Base-by-base conservation (phyloP, 1,284 basidiomycete species). In the Tilletia caries region DNA sequence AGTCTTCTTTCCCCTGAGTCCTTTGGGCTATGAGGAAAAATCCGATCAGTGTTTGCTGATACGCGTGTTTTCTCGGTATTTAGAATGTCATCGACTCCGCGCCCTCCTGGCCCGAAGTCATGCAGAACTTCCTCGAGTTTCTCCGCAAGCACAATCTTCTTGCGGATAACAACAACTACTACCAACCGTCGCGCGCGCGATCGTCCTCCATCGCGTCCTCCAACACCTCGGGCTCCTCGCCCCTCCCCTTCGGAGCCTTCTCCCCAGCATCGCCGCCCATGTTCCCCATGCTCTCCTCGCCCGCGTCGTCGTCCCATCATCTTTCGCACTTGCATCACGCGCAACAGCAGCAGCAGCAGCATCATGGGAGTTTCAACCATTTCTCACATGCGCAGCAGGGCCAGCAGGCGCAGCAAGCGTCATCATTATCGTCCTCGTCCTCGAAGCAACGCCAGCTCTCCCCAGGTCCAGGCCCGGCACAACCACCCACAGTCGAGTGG, bases 81-180 rank as follows among this genome's bases (percentile, higher is more conserved):
- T 27, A 41, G 54, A 64, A 20, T 33, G 62, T 60, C 84, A 90
- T 97, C 64, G 89, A 96, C 81, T 69, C 81, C 6, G 90, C 93
- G 0, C 92, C 93, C 13, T 86, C 86, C 0, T 97, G 95, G 82
- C 86, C 89, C 18, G 86, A 88, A 66, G 89, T 93, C 64, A 84
- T 94, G 64, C 84, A 86, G 15, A 83, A 84, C 65, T 89, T 95
- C 77, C 66, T 67, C 44, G 82, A 84, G 29, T 97, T 95, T 85
- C 84, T 96, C 64, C 85, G 77, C 10, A 78, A 77, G 25, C 85
- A 86, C 74, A 81, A 81, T 20, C 79, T 87, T 2, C 82, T 85
- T 8, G 79, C 54, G 15, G 81, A 64, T 75, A 71, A 29, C 27
- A n/a, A n/a, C n/a, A n/a, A n/a, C n/a, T n/a, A n/a, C n/a, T n/a